Evolutionary conservation across 768 basidiomycete genomes (phyloP).

Genomic region (Agrocybe pediades): DNA sequence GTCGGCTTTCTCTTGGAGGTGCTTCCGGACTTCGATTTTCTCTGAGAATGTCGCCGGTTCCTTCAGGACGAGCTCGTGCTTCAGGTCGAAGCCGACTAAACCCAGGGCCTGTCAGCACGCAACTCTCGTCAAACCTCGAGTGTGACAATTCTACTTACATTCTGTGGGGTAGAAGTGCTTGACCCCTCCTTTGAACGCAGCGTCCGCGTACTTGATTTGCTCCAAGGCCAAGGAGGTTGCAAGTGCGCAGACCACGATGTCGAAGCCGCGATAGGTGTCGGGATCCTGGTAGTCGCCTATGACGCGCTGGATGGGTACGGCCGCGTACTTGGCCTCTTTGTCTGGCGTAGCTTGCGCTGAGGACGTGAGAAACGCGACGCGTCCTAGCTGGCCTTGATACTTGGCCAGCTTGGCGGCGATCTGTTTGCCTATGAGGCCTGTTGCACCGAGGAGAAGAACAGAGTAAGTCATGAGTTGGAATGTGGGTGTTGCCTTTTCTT

Average conservation of each 20-base stretch:
- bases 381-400: conserved; percentile 4
- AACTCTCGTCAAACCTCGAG: background rate
- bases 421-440: conserved; percentile 4
- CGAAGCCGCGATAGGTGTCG: conserved; percentile 9
- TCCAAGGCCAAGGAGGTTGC: background rate
- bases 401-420: conserved; percentile 9
- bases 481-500: background rate
- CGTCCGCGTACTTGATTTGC: conserved; percentile 8
- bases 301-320: conserved; percentile 5
- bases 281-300: conserved; percentile 8
- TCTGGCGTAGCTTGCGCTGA: conserved; percentile 4
- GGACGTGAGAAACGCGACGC: conserved; percentile 10
- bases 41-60: background rate
- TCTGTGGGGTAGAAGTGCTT: conserved; percentile 12
- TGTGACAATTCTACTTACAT: background rate
- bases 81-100: conserved; percentile 8
- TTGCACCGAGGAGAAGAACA: conserved; percentile 13
- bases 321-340: conserved; percentile 9
- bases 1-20: background rate
- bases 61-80: background rate
- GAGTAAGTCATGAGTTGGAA: background rate
- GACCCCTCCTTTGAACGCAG: conserved; percentile 8
- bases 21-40: background rate
- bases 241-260: conserved; percentile 7
- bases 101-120: background rate